Evolutionary conservation across 2,329 filamentous ascomycete species (phyloP).

Genomic region (Aureobasidium sp.): DNA sequence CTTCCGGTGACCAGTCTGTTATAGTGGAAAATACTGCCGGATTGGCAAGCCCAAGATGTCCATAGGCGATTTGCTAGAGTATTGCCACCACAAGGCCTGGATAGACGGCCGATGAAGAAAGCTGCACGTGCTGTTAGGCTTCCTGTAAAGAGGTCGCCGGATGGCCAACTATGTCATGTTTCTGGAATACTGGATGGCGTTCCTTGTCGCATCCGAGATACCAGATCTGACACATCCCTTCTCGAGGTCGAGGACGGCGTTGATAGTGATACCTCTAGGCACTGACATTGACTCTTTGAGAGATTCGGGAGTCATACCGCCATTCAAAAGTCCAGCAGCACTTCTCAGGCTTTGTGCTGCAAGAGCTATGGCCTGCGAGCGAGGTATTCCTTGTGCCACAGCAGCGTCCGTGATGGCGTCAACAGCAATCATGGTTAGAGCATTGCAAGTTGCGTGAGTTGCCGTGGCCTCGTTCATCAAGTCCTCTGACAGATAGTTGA

Average conservation of each 20-base stretch:
- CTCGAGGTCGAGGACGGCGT: slow-evolving; percentile 22
- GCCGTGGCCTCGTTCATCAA: slow-evolving; percentile 25
- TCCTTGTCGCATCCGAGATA: slow-evolving; percentile 17
- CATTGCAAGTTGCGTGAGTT: slow-evolving; percentile 24
- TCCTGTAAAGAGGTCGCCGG: no score
- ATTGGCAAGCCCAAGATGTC: no score
- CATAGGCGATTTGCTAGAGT: no score
- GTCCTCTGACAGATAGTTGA: slow-evolving; percentile 21
- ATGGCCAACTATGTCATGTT: slow-evolving; percentile 19
- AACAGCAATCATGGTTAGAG: slow-evolving; percentile 22
- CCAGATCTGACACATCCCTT: slow-evolving; percentile 16
- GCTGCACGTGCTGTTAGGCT: no score
- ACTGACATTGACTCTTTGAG: slow-evolving; percentile 25
- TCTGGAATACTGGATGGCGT: slow-evolving; percentile 20
- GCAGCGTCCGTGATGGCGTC: slow-evolving; percentile 24
- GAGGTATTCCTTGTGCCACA: slow-evolving; percentile 23
- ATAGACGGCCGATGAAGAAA: no score
- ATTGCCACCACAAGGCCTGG: no score
- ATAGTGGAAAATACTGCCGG: no score
- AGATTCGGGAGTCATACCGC: slow-evolving; percentile 23
- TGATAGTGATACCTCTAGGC: slow-evolving; percentile 23
- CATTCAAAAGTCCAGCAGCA: slow-evolving; percentile 20
- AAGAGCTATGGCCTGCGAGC: slow-evolving; percentile 20
- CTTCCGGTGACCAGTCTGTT: no score
- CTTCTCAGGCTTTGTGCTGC: slow-evolving; percentile 22